Evolutionary conservation across 2,329 filamentous ascomycete genomes (phyloP), one percentile per base, ranked within the genome.

Genomic region (Tolypocladium tropicale): DNA sequence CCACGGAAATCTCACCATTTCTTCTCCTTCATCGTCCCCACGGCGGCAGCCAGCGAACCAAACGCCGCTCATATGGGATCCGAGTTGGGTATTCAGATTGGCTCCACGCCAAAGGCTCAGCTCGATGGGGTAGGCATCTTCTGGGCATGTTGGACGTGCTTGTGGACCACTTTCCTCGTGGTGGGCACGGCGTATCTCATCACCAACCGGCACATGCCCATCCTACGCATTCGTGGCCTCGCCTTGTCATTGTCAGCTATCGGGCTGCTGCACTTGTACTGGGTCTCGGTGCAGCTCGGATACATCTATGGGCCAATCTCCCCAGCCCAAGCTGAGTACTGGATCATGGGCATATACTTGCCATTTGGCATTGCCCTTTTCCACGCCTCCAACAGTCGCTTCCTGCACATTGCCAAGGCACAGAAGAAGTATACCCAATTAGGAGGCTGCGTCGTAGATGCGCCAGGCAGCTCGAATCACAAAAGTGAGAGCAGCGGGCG

Each of bases 331-430:
- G 72, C 74, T 11, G 79, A 85, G 65, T 87, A 77, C 64, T 87
- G 82, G 79, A 74, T 84, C 64, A 87, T 87, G 84, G 78, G 80
- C 52, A 77, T 81, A 49, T 83, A 81, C 64, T 70, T 87, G 7
- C 84, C 84, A 6, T 76, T 82, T 52, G 83, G 84, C 34, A 81
- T 87, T 53, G 83, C 82, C 18, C 71, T 87, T 2, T 86, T 86
- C 64, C 83, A 86, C 61, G 83, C 81, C 32, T 80, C 80, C 56
- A 84, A 85, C 65, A 76, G 72, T 58, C 79, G 81, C 53, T 81
- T 86, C 55, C 75, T 84, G 23, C 71, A 83, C 57, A 70, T 84
- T 53, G 81, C 81, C 54, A 76, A 74, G 60, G 69, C 75, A 18
- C 82, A 85, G 64, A 67, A 65, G 56, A 61, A 62, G 46, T 70